Percentiles rank a stretch among this genome's conserved stretches.
These are phyloP conservation scores for Malus sieversii DNA, from an alignment of 306 rosid genomes.

Conservation along the genomic window DNA sequence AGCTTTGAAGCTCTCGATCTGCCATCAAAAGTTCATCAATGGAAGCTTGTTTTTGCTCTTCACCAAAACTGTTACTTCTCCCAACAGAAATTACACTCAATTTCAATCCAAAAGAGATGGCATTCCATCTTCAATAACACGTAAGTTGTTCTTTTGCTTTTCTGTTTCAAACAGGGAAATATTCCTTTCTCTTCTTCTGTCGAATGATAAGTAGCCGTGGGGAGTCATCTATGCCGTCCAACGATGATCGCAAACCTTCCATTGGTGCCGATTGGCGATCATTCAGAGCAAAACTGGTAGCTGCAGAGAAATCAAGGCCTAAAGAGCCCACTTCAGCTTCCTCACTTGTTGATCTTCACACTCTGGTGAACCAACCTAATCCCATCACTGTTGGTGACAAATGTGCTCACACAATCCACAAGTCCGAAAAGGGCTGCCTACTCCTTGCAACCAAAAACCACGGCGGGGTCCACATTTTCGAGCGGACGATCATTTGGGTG, in stretches of 20 bases:
- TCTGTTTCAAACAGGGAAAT: background rate
- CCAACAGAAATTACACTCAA: background rate
- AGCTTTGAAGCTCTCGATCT: constrained; percentile 10
- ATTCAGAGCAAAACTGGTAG: constrained; percentile 79
- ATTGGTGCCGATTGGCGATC: constrained; percentile 62
- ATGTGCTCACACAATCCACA: constrained; percentile 80
- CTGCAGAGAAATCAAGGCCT: constrained; percentile 33
- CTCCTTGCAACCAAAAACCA: constrained; percentile 73
- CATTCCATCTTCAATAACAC: constrained; percentile 26
- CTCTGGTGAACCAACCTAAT: background rate
- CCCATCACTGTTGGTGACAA: constrained; percentile 54
- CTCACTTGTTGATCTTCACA: too few relatives aligned
- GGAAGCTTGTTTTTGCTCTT: constrained; percentile 76
- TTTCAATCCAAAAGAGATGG: constrained; percentile 28
- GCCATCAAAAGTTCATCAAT: constrained; percentile 12
- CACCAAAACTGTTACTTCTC: constrained; percentile 1
- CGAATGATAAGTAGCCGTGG: constrained; percentile 34
- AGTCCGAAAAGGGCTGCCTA: constrained; percentile 85
- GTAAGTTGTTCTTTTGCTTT: constrained; percentile 25
- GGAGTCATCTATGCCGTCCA: constrained; percentile 36
- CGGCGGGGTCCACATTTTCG: constrained; percentile 82
- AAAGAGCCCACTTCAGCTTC: constrained; percentile 6
- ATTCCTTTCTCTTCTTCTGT: background rate
- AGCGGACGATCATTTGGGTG: constrained; percentile 61
- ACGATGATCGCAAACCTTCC: constrained; percentile 27